Evolutionary conservation across 768 basidiomycete genomes (phyloP), one percentile per base, ranked within the genome.

Genomic region (Suillus paluster): DNA sequence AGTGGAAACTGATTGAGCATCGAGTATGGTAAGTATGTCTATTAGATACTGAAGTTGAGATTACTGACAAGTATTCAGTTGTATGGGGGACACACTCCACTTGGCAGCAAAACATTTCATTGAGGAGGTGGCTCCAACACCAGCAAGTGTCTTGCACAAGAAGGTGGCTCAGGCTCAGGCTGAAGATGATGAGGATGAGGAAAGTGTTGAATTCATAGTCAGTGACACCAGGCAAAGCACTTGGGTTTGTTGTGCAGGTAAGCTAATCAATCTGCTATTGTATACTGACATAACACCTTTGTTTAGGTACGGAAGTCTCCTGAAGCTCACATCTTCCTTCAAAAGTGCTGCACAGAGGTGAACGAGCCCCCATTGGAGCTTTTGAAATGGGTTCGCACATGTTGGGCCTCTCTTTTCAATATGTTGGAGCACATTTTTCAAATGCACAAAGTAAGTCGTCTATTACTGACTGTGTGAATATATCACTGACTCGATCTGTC

Each of bases 21-120:
- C 62, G 59, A 19, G 50, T 67, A 42, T 57, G 62, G 64, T 67
- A 44, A 38, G 64, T 54, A 30, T 17, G 9, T 44, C 57, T 23
- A 34, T 25, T 41, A 44, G 50, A 39, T 23, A 14, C 36, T 1
- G 8, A 33, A 15, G 49, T 21, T 21, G 5, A 44, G 42, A 45
- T 23, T 23, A 44, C 44, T 44, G 44, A 44, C 4, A 1, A 44
- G 1, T 21, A 12, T 21, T 44, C 49, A 23, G 21, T 23, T 44
- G 44, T 11, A 44, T 44, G 44, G 44, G 21, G 44, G n/a, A 44
- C 4, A 4, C 10, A 11, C 44, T 44, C n/a, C 44, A 44, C 3
- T 21, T 44, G 21, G n/a, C 44, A 12, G 44, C 44, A 11, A 44
- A 44, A 8, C 54, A 56, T 8, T 56, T 56, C 10, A 5, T 56